Evolutionary conservation across 2,329 filamentous ascomycete species (phyloP).

Genomic region (Sclerotiophoma versabilis): DNA sequence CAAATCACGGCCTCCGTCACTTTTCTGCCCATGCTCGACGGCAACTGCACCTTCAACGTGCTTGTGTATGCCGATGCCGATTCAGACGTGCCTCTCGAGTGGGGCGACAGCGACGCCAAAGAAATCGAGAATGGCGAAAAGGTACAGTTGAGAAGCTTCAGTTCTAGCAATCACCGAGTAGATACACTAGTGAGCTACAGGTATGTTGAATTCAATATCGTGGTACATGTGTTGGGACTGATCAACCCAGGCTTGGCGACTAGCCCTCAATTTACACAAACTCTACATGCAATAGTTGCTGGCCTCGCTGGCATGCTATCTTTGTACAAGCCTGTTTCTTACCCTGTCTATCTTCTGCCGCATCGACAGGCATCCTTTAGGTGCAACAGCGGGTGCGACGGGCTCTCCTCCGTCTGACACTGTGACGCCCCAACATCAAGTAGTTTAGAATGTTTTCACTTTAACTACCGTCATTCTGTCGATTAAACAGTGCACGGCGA

Average conservation of each 20-base stretch:
- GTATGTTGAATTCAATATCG: conserved; percentile 31
- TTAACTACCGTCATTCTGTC: not conserved
- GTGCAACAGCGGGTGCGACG: conserved; percentile 9
- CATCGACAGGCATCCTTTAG: not conserved
- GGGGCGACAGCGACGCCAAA: conserved; percentile 98
- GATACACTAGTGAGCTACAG: conserved; percentile 96
- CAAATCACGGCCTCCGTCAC: conserved; percentile 98
- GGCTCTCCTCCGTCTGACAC: not conserved
- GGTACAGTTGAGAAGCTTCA: conserved; percentile 94
- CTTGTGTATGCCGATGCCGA: conserved; percentile 97
- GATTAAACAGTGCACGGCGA: not conserved
- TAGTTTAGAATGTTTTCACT: not conserved
- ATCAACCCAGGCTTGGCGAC: conserved; percentile 13
- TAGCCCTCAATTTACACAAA: conserved; percentile 10
- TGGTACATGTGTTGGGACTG: conserved; percentile 20
- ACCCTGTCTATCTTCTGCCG: conserved; percentile 4
- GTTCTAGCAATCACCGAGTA: conserved; percentile 90
- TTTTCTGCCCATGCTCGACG: conserved; percentile 90
- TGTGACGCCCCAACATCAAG: not conserved
- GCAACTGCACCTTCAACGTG: conserved; percentile 98
- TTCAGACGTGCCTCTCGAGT: conserved; percentile 95
- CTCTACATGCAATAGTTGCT: conserved; percentile 11
- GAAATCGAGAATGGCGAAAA: conserved; percentile 95
- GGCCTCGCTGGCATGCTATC: conserved; percentile 7
- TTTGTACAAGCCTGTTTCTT: conserved; percentile 7